A percentile compares a stretch with the other conserved stretches of the same genome.
phyloP scores from a whole-genome alignment of 2,329 filamentous ascomycete genomes.

The Exophiala bonariae region DNA sequence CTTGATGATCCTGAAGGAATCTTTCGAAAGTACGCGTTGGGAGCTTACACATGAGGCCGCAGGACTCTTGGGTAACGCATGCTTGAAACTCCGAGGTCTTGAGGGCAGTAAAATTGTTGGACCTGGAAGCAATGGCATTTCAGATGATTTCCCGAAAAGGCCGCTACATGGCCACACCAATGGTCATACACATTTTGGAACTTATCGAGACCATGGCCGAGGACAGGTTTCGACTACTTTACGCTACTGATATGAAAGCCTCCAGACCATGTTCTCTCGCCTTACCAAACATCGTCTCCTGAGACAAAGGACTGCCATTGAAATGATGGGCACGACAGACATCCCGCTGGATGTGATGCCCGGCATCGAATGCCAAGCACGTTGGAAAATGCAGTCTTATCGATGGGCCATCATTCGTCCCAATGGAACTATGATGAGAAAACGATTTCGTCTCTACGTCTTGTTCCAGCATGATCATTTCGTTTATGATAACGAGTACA shows the following conservation, averaged over 20 bases:
- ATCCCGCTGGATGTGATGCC: too few relatives aligned
- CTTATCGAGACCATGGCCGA: slow-evolving; percentile 10
- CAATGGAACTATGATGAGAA: too few relatives aligned
- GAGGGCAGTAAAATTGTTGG: slow-evolving; percentile 18
- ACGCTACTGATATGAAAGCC: too few relatives aligned
- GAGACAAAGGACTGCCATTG: too few relatives aligned
- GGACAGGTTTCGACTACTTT: slow-evolving; percentile 12
- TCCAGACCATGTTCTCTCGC: too few relatives aligned
- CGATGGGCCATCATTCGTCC: too few relatives aligned
- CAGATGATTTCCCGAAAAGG: slow-evolving; percentile 7
- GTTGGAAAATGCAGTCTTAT: too few relatives aligned
- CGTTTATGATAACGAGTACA: neutral
- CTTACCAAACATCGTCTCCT: too few relatives aligned
- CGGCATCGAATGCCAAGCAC: too few relatives aligned
- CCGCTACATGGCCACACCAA: slow-evolving; percentile 5
- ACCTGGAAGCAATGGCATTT: slow-evolving; percentile 5
- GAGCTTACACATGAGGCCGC: slow-evolving; percentile 88
- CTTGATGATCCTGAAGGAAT: slow-evolving; percentile 76
- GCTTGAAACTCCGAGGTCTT: slow-evolving; percentile 54
- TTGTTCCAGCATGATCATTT: too few relatives aligned
- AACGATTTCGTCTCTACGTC: too few relatives aligned
- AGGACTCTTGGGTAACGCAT: slow-evolving; percentile 76
- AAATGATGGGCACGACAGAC: too few relatives aligned
- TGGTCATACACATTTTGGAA: slow-evolving; percentile 5
- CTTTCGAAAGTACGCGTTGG: slow-evolving; percentile 83